Percentiles rank a stretch among this genome's conserved stretches.
phyloP scores from a whole-genome alignment of 208 protist genomes.

The Leishmania lainsoni region DNA sequence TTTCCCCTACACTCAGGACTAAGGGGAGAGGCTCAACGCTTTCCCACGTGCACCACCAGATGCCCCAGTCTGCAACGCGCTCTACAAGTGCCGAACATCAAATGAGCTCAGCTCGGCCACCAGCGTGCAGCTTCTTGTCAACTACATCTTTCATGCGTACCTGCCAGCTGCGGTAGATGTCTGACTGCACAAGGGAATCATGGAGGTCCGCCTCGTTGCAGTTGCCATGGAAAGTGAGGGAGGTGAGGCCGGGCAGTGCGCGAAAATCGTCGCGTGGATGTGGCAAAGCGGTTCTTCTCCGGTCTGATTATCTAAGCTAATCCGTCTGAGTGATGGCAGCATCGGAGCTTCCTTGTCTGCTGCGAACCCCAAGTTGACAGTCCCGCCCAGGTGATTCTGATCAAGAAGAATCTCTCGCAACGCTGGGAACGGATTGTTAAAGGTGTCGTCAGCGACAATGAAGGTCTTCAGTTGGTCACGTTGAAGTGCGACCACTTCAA shows the following conservation, averaged over 20 bases:
- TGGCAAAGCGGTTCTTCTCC: constrained; percentile 15
- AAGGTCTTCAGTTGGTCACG: constrained; percentile 24
- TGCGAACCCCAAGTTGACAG: constrained; percentile 22
- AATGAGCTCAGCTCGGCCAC: constrained; percentile 27
- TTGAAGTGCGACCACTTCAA: constrained; percentile 27
- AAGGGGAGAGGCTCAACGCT: background rate
- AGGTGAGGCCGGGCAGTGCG: constrained; percentile 33
- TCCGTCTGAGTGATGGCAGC: constrained; percentile 29
- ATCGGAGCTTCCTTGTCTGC: background rate
- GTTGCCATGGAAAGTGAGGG: constrained; percentile 30
- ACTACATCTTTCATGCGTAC: constrained; percentile 22
- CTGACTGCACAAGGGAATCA: constrained; percentile 21
- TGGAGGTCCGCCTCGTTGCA: constrained; percentile 21
- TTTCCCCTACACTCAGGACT: background rate
- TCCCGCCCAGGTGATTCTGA: constrained; percentile 35
- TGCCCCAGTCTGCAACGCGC: background rate
- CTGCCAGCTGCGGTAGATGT: constrained; percentile 38
- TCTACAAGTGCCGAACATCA: background rate
- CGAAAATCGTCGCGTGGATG: constrained; percentile 35
- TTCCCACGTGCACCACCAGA: background rate
- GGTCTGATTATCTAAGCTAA: constrained; percentile 27
- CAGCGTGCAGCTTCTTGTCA: constrained; percentile 32
- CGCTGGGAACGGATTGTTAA: constrained; percentile 20
- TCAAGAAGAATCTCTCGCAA: constrained; percentile 45
- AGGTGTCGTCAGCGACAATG: constrained; percentile 16